Evolutionary conservation across 2,329 filamentous ascomycete genomes (phyloP), one percentile per base, ranked within the genome.

Genomic region (Aspergillus calidoustus): DNA sequence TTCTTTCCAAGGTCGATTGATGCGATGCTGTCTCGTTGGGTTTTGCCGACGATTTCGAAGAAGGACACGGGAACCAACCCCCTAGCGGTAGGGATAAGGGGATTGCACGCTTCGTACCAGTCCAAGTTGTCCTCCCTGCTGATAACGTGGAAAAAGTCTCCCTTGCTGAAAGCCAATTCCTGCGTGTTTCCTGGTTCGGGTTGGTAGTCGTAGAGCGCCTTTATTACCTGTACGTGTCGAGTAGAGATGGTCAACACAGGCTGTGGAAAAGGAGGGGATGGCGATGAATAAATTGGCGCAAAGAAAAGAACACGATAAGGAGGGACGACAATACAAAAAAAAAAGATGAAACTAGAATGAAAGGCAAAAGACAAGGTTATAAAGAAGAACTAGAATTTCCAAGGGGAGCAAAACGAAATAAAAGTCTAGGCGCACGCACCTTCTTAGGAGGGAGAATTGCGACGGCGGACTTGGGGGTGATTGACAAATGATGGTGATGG

Each of bases 101-200:
- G 95, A 76, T 99, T 99, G 84, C 93, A 98, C 59, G 94, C 95
- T 80, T 98, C 95, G 84, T 97, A 99, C 94, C 95, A 99, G 76
- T 97, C 92, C 46, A 83, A 81, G 76, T 98, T 94, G 83, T 97
- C 90, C 81, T 98, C 95, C 77, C 94, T 90, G 72, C 91, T 92
- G 77, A 98, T 94, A 67, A 99, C 95, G 82, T 98, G 94, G 77
- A 99, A 95, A 79, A 98, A 99, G 77, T 99, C 95, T 73, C 95
- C 95, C 75, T 92, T 91, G 68, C 89, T 92, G 80, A 99, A 99
- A 75, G 91, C 90, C 71, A 99, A 84, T 81, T 97, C 89, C 76
- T 94, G 90, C 57, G 81, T 80, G 63, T 81, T 78, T 56, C 81
- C 81, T 64, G 88, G 87, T 72, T 90, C 86, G 62, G 93, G 91